Percentiles rank a stretch among this genome's conserved stretches.
Evolutionary conservation across 768 basidiomycete genomes (phyloP).

Genomic region (Coprinopsis cinerea): DNA sequence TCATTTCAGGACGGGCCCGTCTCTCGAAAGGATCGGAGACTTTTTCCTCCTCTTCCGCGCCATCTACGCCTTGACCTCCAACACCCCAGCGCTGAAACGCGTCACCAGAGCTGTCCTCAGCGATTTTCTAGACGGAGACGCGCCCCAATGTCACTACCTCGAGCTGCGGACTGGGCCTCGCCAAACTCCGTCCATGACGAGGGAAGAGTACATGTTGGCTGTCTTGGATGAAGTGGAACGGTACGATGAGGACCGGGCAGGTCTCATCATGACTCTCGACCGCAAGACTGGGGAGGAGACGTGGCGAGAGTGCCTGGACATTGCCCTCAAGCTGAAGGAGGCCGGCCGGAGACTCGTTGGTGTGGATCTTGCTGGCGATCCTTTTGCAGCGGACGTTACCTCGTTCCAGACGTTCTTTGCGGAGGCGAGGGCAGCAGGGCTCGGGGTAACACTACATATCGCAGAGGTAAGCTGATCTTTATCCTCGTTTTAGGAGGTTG

Average conservation of each 20-base stretch:
- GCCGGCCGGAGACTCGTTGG: slow-evolving; percentile 66
- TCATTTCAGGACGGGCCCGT: slow-evolving; percentile 36
- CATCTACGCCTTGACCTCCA: slow-evolving; percentile 73
- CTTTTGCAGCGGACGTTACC: slow-evolving; percentile 51
- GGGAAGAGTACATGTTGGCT: slow-evolving; percentile 53
- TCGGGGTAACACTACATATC: slow-evolving; percentile 76
- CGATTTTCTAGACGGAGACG: slow-evolving; percentile 47
- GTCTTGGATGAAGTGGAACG: slow-evolving; percentile 61
- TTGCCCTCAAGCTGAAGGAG: slow-evolving; percentile 48
- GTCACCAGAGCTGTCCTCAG: slow-evolving; percentile 63
- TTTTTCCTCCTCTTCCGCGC: slow-evolving; percentile 74
- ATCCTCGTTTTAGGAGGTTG: not conserved
- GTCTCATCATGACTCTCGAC: slow-evolving; percentile 73
- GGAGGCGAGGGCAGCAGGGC: slow-evolving; percentile 50
- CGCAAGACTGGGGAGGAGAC: slow-evolving; percentile 52
- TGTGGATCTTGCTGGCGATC: slow-evolving; percentile 78
- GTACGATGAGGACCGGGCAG: slow-evolving; percentile 46
- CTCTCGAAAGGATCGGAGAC: slow-evolving; percentile 53
- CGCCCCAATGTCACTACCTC: slow-evolving; percentile 61
- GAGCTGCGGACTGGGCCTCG: slow-evolving; percentile 84
- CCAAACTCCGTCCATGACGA: slow-evolving; percentile 49
- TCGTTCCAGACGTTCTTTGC: slow-evolving; percentile 46
- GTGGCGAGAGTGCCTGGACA: slow-evolving; percentile 48
- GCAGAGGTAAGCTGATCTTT: slow-evolving; percentile 54
- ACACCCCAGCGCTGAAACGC: slow-evolving; percentile 43